Evolutionary conservation across 139 green algal species (phyloP), one percentile per base, ranked within the genome.

Genomic region (Volvox africanus): DNA sequence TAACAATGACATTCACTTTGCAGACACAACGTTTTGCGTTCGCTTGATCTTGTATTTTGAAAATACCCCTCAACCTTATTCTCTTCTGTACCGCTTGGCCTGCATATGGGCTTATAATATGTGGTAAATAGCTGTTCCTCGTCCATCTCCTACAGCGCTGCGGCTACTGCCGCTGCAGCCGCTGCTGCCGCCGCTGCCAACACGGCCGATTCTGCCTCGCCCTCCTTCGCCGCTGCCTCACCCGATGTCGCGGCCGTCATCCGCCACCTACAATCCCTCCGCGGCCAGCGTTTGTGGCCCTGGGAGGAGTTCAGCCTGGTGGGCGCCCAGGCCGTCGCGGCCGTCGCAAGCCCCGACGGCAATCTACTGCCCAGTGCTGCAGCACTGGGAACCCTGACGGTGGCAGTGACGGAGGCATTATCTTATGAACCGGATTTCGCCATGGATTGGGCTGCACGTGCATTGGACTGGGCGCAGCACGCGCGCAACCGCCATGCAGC

Each of bases 401-500:
- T 92, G 17, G 73, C 95, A 36, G 89, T 94, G 67, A 81, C 93
- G 18, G 87, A 91, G 28, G 91, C 91, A 30, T 55, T 95, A 36
- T 21, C 68, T 22, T 91, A 89, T 78, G 92, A 93, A 73, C 71
- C 87, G 5, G 36, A 78, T 50, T 67, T 92, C 3, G 21, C 35
- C 2, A n/a, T 69, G 50, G 73, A 83, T 18, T 73, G 82, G 61
- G 80, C 69, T 62, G 30, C 36, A 44, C 36, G 75, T 19, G 80
- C 80, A 44, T 44, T 98, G 35, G 95, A 96, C 1, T 99, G 97
- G 97, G 94, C 96, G 85, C 91, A 97, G 83, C 94, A 97, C 30
- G 94, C 88, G 26, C 80, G 73, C 30, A 96, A 88, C 32, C 92
- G 95, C 30, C 96, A 99, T 86, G 80, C 96, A 0, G 93, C 96